A percentile compares a stretch with the other conserved stretches of the same genome.
Conservation (phyloP, 1,284 basidiomycete genomes). For the Chalciporus piperatoides region DNA sequence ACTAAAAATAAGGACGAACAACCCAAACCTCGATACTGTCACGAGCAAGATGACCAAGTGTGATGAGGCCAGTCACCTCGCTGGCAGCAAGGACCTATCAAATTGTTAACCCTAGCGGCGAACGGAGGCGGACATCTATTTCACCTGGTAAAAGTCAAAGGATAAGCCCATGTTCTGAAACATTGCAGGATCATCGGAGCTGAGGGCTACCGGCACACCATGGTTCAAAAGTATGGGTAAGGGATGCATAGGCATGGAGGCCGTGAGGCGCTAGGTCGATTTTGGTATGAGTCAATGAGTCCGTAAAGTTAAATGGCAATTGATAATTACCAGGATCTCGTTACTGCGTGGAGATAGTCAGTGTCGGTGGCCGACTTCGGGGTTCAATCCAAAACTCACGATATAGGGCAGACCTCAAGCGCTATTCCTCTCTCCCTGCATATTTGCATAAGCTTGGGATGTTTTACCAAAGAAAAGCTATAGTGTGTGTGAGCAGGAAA, state of each 20-base stretch:
- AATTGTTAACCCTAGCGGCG: slow-evolving; percentile 1
- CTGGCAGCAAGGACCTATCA: slow-evolving; percentile 54
- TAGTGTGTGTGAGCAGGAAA: slow-evolving; percentile 1
- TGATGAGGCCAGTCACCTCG: slow-evolving; percentile 59
- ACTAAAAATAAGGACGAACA: not conserved
- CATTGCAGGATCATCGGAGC: slow-evolving; percentile 71
- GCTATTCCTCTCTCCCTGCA: slow-evolving; percentile 63
- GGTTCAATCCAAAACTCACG: slow-evolving; percentile 42
- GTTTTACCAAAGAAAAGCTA: slow-evolving; percentile 70
- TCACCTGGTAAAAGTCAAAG: slow-evolving; percentile 68
- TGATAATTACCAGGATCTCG: slow-evolving; percentile 54
- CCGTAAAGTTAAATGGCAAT: not conserved
- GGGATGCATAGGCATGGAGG: slow-evolving; percentile 74
- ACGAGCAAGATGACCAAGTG: slow-evolving; percentile 55
- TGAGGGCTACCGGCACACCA: slow-evolving; percentile 65
- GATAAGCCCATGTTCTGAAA: slow-evolving; percentile 76
- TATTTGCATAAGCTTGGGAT: slow-evolving; percentile 64
- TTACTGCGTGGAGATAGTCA: slow-evolving; percentile 42
- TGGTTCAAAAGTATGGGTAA: slow-evolving; percentile 64
- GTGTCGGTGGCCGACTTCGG: slow-evolving; percentile 1
- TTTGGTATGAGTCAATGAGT: not conserved
- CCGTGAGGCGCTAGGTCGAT: slow-evolving; percentile 47
- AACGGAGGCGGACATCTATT: not conserved
- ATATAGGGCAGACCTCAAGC: slow-evolving; percentile 70
- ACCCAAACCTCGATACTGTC: slow-evolving; percentile 58